phyloP scores from a whole-genome alignment of 2,329 filamentous ascomycete genomes.

The Microsporum audouinii region DNA sequence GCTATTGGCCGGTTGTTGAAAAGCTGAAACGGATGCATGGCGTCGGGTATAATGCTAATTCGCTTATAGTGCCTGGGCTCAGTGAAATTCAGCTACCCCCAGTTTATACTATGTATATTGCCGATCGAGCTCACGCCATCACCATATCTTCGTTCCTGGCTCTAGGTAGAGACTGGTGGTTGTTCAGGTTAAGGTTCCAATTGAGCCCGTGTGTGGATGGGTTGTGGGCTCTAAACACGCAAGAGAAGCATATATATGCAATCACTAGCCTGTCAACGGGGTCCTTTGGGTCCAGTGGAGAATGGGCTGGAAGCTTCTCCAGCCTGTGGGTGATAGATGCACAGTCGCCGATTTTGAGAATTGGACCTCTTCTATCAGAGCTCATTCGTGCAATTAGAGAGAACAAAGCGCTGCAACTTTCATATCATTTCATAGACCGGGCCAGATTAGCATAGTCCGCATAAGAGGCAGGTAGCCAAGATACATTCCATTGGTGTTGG shows the following conservation, averaged over 20 bases:
- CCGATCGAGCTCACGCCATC: not conserved
- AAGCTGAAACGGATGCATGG: not conserved
- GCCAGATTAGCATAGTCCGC: not conserved
- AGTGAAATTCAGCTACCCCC: not conserved
- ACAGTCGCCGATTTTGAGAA: not conserved
- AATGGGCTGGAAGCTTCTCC: not conserved
- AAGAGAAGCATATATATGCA: not conserved
- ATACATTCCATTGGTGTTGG: not conserved
- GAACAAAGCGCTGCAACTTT: not conserved
- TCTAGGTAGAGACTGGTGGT: not conserved
- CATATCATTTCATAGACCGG: not conserved
- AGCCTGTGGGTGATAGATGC: not conserved
- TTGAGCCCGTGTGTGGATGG: not conserved
- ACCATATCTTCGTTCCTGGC: not conserved
- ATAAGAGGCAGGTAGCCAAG: not conserved
- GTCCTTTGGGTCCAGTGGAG: not conserved
- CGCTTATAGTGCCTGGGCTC: not conserved
- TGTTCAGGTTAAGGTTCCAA: not conserved
- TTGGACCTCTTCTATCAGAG: not conserved
- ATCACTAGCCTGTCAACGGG: not conserved
- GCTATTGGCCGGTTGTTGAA: not conserved
- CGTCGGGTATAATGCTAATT: not conserved
- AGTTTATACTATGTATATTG: not conserved
- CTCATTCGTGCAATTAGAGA: not conserved
- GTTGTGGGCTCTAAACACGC: not conserved